phyloP scores from a whole-genome alignment of 2,329 filamentous ascomycete genomes.

The Fusarium decemcellulare region DNA sequence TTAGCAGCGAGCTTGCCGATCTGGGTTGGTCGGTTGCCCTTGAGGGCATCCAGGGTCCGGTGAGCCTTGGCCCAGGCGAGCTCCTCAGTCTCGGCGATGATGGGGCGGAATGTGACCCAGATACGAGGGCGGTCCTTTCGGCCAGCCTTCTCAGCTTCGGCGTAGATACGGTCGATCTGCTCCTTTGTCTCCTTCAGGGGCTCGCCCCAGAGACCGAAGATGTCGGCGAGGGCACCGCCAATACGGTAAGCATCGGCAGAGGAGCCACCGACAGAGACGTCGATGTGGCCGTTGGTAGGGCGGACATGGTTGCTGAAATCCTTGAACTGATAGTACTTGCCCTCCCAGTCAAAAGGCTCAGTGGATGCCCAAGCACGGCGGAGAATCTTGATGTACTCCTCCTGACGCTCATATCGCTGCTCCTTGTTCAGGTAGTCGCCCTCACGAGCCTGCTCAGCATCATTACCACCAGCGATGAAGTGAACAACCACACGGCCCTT shows the following conservation, averaged over 20 bases:
- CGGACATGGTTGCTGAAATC: conserved; percentile 68
- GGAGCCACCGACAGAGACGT: conserved; percentile 72
- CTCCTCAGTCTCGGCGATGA: conserved; percentile 72
- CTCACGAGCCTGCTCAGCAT: conserved; percentile 71
- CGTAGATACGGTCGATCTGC: conserved; percentile 73
- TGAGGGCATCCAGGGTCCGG: conserved; percentile 66
- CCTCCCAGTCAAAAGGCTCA: conserved; percentile 73
- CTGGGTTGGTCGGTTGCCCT: conserved; percentile 56
- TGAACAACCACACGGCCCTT: conserved; percentile 72
- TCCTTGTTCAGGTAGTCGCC: conserved; percentile 72
- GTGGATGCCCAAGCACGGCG: conserved; percentile 69
- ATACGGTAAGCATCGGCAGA: conserved; percentile 72
- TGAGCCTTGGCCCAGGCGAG: conserved; percentile 74
- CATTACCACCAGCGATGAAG: conserved; percentile 74
- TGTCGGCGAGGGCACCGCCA: conserved; percentile 71
- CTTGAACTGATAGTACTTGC: conserved; percentile 72
- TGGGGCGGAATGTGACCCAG: conserved; percentile 76
- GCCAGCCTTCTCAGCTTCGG: conserved; percentile 70
- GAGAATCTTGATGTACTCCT: conserved; percentile 74
- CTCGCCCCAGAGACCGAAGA: conserved; percentile 76
- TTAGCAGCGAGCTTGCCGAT: conserved; percentile 45
- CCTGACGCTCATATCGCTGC: conserved; percentile 69
- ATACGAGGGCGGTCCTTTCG: conserved; percentile 69
- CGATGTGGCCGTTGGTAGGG: conserved; percentile 67
- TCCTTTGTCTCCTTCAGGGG: conserved; percentile 74